phyloP scores from a whole-genome alignment of 495 filamentous ascomycete genomes.

The Penicillium pancosmium region DNA sequence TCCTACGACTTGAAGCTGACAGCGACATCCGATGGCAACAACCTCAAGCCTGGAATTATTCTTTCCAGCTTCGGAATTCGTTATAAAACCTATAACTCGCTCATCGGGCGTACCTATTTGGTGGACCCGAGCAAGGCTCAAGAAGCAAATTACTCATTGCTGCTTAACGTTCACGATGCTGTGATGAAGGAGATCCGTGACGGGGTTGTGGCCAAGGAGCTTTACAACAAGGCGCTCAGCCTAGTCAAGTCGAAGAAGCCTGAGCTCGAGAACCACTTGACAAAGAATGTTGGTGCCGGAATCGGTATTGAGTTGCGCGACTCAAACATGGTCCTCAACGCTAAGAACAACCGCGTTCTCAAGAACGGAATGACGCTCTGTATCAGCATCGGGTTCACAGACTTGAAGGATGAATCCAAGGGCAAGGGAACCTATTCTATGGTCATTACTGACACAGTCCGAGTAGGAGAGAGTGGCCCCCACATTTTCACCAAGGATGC shows the following conservation, averaged over 20 bases:
- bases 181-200: slow-evolving; percentile 90
- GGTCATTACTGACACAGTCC: slow-evolving; percentile 89
- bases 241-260: slow-evolving; percentile 85
- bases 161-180: slow-evolving; percentile 80
- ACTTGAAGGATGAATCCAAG: slow-evolving; percentile 81
- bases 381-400: slow-evolving; percentile 83
- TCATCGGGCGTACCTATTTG: slow-evolving; percentile 89
- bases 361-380: slow-evolving; percentile 97
- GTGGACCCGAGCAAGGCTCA: slow-evolving; percentile 96
- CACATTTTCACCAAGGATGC: slow-evolving; percentile 90
- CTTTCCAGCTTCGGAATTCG: slow-evolving; percentile 86
- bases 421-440: slow-evolving; percentile 87
- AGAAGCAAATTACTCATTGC: slow-evolving; percentile 90
- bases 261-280: slow-evolving; percentile 89
- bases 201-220: slow-evolving; percentile 82
- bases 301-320: slow-evolving; percentile 93
- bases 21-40: slow-evolving; percentile 73
- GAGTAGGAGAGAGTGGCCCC: slow-evolving; percentile 74
- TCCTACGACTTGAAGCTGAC: slow-evolving; percentile 86
- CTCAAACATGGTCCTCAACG: slow-evolving; percentile 75
- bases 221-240: slow-evolving; percentile 83
- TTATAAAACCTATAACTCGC: slow-evolving; percentile 91
- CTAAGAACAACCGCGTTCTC: slow-evolving; percentile 76
- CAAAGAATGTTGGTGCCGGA: slow-evolving; percentile 85
- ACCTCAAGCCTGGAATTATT: slow-evolving; percentile 92